phyloP scores from a whole-genome alignment of 2,329 filamentous ascomycete genomes.

The Saccharata proteae region DNA sequence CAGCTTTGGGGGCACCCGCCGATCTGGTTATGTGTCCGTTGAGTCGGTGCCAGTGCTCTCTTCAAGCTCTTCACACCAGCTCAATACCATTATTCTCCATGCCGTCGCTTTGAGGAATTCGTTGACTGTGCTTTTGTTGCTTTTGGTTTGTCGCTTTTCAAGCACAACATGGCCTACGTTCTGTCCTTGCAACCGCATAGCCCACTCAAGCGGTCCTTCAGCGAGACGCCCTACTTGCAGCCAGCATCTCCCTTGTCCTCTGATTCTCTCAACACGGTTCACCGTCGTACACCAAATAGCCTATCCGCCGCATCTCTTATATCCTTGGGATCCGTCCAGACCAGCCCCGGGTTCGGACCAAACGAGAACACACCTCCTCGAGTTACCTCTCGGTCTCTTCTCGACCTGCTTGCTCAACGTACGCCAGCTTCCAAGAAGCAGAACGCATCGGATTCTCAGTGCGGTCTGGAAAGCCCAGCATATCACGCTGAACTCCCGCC shows the following conservation, averaged over 20 bases:
- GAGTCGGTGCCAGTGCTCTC: too few relatives aligned
- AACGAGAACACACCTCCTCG: constrained; percentile 22
- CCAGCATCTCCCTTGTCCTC: constrained; percentile 19
- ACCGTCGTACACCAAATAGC: constrained; percentile 8
- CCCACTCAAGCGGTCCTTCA: constrained; percentile 30
- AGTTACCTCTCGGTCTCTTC: constrained; percentile 20
- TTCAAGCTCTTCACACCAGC: too few relatives aligned
- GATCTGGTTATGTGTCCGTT: too few relatives aligned
- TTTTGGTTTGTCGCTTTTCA: too few relatives aligned
- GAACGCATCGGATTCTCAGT: too few relatives aligned
- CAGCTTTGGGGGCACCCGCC: too few relatives aligned
- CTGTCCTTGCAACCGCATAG: constrained; percentile 26
- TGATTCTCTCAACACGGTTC: constrained; percentile 7
- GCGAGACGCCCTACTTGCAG: constrained; percentile 25
- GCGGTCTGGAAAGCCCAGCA: too few relatives aligned
- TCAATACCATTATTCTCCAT: too few relatives aligned
- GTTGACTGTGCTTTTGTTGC: too few relatives aligned
- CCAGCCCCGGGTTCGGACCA: constrained; percentile 15
- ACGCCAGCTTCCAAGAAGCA: too few relatives aligned
- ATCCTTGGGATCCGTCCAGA: constrained; percentile 16
- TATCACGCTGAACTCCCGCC: too few relatives aligned
- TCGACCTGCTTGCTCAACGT: constrained; percentile 21
- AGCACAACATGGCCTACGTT: constrained; percentile 30
- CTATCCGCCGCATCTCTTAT: constrained; percentile 24
- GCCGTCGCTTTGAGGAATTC: too few relatives aligned